These are phyloP conservation scores for Brassica cretica DNA, from an alignment of 345 rosid species.

Conservation along the genomic window DNA sequence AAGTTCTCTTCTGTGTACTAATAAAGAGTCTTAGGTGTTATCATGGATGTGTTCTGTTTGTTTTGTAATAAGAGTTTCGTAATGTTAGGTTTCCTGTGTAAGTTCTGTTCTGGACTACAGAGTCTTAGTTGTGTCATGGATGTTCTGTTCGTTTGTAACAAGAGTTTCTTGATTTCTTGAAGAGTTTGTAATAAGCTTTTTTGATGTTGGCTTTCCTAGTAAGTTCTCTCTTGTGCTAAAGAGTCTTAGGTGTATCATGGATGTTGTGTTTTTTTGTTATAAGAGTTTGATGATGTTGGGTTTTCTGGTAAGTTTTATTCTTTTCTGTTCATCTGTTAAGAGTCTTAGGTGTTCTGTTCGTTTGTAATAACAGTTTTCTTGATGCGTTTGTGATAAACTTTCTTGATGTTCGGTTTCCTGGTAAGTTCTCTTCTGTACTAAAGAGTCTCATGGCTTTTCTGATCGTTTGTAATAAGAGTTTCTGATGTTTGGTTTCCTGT, in stretches of 20 bases:
- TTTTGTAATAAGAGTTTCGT: not conserved
- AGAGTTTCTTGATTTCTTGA: not conserved
- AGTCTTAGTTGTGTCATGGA: not conserved
- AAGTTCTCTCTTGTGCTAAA: not conserved
- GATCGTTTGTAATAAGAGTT: too few species aligned
- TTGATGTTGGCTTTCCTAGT: not conserved
- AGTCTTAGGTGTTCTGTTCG: too few species aligned
- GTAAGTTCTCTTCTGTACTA: conserved; percentile 36
- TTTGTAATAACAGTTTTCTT: too few species aligned
- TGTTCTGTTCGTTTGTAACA: not conserved
- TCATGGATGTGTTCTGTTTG: not conserved
- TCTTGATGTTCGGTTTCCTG: conserved; percentile 85
- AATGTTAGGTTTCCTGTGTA: not conserved
- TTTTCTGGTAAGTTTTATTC: conserved; percentile 62
- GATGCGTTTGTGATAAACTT: conserved; percentile 28
- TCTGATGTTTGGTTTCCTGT: too few species aligned
- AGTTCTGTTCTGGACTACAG: not conserved
- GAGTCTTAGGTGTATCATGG: not conserved
- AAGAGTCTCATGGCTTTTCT: too few species aligned
- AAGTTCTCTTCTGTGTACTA: not conserved
- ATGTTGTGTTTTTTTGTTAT: not conserved
- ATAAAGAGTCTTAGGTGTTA: not conserved
- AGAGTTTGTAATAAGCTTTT: not conserved
- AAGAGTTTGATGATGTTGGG: conserved; percentile 42
- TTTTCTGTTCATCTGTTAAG: not conserved